Conservation (phyloP, 352 stramenopile species). For the Pythium folliculosum region DNA sequence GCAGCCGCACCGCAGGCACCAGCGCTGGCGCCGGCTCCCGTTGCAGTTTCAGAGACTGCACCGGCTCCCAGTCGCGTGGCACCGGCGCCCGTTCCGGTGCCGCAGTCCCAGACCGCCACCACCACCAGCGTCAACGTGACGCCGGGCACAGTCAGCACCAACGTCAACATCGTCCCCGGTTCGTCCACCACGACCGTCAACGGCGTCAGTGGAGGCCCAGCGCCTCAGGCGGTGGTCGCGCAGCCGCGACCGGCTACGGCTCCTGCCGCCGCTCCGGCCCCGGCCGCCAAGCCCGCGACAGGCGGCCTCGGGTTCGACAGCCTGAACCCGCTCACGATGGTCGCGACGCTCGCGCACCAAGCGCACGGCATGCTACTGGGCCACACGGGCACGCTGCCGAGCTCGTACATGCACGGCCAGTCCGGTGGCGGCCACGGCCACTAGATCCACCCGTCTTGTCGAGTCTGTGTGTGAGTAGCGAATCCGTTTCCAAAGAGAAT, state of each 20-base stretch:
- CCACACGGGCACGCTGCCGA: constrained; percentile 20
- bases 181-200: neutral
- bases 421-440: constrained; percentile 1
- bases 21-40: neutral
- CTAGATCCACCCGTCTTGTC: no score
- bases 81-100: no score
- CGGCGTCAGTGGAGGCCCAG: no score
- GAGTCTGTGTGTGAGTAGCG: no score
- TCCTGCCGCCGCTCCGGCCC: no score
- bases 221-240: no score
- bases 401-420: constrained; percentile 21
- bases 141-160: neutral
- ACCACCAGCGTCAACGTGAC: neutral
- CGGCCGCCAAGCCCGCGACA: neutral
- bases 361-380: constrained; percentile 14
- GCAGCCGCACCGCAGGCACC: neutral
- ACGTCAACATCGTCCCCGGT: neutral
- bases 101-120: neutral
- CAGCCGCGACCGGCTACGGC: no score
- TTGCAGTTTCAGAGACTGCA: no score
- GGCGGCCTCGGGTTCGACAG: neutral
- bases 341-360: constrained; percentile 16
- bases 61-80: neutral
- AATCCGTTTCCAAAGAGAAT: no score
- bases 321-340: constrained; percentile 1